Evolutionary conservation across 2,329 filamentous ascomycete genomes (phyloP).

Genomic region (Trichophyton mentagrophytes): DNA sequence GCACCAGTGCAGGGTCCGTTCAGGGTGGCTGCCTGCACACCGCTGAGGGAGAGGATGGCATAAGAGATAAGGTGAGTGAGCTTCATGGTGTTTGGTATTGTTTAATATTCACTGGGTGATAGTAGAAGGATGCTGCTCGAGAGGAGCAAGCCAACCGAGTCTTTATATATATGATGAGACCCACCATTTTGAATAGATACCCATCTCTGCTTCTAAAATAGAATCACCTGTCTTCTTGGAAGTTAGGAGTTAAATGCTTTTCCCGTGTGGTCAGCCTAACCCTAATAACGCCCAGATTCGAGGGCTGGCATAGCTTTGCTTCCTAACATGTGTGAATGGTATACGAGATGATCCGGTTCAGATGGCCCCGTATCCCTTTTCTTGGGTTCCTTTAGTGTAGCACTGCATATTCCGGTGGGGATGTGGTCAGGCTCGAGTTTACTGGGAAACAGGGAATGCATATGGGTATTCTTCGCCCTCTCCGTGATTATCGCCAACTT

Average conservation of each 20-base stretch:
- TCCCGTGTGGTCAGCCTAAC: neutral
- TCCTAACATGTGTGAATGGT: neutral
- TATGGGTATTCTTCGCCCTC: too few species aligned
- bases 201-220: neutral
- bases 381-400: neutral
- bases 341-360: neutral
- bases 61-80: neutral
- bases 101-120: neutral
- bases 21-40: neutral
- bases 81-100: neutral
- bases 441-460: neutral
- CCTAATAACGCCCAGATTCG: neutral
- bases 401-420: neutral
- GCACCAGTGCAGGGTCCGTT: slow-evolving; percentile 3
- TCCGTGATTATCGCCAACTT: too few species aligned
- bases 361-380: neutral
- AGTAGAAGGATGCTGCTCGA: neutral
- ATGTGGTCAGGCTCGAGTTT: neutral
- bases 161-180: neutral
- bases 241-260: neutral
- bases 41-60: neutral
- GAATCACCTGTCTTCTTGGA: neutral
- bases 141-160: neutral
- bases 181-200: neutral
- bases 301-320: neutral